Evolutionary conservation across 2,329 filamentous ascomycete species (phyloP), one percentile per base, ranked within the genome.

Genomic region (Canariomyces notabilis): DNA sequence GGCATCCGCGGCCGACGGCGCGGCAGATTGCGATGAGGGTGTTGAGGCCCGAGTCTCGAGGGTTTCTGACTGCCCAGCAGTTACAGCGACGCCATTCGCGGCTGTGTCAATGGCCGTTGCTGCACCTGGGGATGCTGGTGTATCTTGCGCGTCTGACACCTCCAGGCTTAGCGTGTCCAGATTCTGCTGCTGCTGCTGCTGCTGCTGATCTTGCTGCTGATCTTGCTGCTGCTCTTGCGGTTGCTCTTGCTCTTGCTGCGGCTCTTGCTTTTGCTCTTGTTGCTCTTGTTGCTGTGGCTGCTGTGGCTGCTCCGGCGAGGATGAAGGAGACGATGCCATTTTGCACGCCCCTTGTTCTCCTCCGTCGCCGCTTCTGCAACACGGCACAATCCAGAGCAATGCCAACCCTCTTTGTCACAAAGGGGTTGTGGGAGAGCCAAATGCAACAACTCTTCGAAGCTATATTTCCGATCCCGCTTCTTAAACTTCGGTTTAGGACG

Each of bases 41-140:
- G 47, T 56, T 36, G 38, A 35, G 22, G 48, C 40, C 46, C 29
- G 44, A 9, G 48, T 37, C 16, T 29, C 48, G 16, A 45, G 44
- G 31, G 19, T 44, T 19, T 37, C 35, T 26, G 49, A 22, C 26
- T 37, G 42, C 12, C 15, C 33, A n/a, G 18, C 31, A 2, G 44
- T 15, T 19, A 29, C 31, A 18, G 23, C 36, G 22, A 34, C 36
- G 11, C 37, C 36, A 39, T 52, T 22, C 36, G 32, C 33, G 22
- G 29, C 33, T n/a, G 44, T 16, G 33, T 8, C 37, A n/a, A 29
- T 12, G 26, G 9, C 26, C 14, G 4, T 8, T 8, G 4, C 26
- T 12, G 7, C 26, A 9, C 14, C 7, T 29, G 4, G 9, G 26
- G 26, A 12, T 29, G 26, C 26, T 29, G 26, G 26, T 29, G 26